Evolutionary conservation across 192 early-diverging fungal genomes (phyloP), one percentile per base, ranked within the genome.

Genomic region (Chytriomyces hyalinus): DNA sequence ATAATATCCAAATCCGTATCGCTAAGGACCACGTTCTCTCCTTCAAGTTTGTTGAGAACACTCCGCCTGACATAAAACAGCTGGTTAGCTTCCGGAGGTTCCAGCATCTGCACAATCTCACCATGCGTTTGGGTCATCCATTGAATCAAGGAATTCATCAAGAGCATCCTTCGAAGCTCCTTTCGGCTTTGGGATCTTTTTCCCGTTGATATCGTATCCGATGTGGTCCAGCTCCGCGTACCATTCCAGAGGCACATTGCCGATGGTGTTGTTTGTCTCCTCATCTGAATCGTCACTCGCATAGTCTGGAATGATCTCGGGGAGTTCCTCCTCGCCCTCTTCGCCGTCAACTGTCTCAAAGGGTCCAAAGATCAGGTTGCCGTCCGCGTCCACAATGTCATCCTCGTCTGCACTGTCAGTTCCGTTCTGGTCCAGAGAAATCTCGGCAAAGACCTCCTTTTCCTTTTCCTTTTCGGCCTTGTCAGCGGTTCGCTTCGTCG

Each of bases 221-320:
- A 98, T 97, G 79, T 99, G 98, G 65, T 92, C 93, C 57, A 93
- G 93, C 60, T 99, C 98, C 49, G 94, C 92, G 80, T 99, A 99
- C 97, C 97, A 98, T 83, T 97, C 93, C 81, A 97, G 91, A 7
- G 98, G 96, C 47, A 99, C 89, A 70, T 97, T 96, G 66, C 98
- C 98, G 65, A 98, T 91, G 0, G 95, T 97, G 81, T 99, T 99
- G 17, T 81, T 80, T 1, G 83, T 74, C 82, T 92, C 93, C 75
- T 98, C 95, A 79, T 97, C 96, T 1, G 96, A 96, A 5, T 92
- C 90, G 78, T 99, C 97, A 80, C 91, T 93, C 68, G 94, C 95
- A 80, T 98, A 98, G 15, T 88, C 88, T n/a, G 96, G 86, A 43
- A 95, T 93, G 80, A 99, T 99, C 78, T 96, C 94, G 6, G 95